These are phyloP conservation scores for Fusarium denticulatum DNA, from an alignment of 2,329 filamentous ascomycete species.

Conservation along the genomic window DNA sequence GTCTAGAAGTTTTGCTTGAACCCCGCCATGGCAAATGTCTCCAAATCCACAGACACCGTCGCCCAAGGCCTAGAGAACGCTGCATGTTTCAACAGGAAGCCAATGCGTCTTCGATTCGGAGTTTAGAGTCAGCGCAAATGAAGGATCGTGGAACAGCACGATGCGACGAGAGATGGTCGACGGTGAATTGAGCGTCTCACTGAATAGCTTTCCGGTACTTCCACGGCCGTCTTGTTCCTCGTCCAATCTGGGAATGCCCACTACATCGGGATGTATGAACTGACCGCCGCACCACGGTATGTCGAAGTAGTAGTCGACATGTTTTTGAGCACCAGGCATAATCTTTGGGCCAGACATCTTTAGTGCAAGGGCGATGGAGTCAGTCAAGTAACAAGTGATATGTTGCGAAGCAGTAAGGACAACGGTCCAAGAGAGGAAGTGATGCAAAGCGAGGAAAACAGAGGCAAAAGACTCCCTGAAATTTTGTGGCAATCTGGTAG, in stretches of 20 bases:
- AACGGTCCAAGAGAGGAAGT: accelerated
- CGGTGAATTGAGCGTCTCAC: background rate
- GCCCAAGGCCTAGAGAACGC: background rate
- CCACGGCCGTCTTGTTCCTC: background rate
- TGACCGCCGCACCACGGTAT: background rate
- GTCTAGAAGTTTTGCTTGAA: background rate
- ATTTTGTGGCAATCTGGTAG: background rate
- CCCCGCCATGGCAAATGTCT: background rate
- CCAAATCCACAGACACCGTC: background rate
- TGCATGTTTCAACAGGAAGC: background rate
- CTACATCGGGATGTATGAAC: background rate
- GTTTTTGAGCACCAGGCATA: background rate
- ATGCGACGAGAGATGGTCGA: background rate
- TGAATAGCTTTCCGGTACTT: background rate
- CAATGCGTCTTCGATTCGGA: background rate
- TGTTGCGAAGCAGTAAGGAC: background rate
- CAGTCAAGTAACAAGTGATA: too few relatives aligned
- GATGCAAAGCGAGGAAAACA: background rate
- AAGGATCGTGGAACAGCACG: background rate
- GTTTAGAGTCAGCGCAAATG: accelerated
- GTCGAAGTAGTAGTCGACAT: background rate
- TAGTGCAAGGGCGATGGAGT: accelerated
- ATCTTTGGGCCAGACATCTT: background rate
- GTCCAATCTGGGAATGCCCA: accelerated
- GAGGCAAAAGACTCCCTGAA: background rate